Conservation (phyloP, 352 stramenopile genomes). For the Plasmopara viticola region DNA sequence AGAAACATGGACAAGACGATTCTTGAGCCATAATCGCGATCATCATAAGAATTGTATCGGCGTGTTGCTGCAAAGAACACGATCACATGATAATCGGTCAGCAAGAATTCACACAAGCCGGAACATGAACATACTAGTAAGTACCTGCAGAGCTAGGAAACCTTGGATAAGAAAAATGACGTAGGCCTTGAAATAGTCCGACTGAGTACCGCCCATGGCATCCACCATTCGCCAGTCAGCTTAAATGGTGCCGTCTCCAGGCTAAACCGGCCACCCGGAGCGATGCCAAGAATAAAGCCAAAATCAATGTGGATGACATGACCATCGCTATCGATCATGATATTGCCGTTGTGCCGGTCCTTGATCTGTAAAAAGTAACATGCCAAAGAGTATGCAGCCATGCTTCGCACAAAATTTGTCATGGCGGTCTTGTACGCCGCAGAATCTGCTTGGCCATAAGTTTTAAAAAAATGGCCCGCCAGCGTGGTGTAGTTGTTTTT, state of each 20-base stretch:
- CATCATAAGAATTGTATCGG: slow-evolving; percentile 92
- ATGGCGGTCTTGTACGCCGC: slow-evolving; percentile 91
- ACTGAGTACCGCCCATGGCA: slow-evolving; percentile 91
- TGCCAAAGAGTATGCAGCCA: slow-evolving; percentile 97
- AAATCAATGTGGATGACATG: slow-evolving; percentile 99
- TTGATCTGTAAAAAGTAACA: slow-evolving; percentile 98
- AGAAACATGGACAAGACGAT: slow-evolving; percentile 95
- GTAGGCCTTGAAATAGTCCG: slow-evolving; percentile 93
- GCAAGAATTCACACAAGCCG: slow-evolving; percentile 4
- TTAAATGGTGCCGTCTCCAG: slow-evolving; percentile 98
- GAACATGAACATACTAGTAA: not conserved
- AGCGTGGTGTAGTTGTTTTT: slow-evolving; percentile 78
- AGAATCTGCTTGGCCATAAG: slow-evolving; percentile 85
- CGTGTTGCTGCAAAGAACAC: slow-evolving; percentile 60
- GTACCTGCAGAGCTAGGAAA: slow-evolving; percentile 93
- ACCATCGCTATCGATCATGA: slow-evolving; percentile 97
- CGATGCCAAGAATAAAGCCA: slow-evolving; percentile 98
- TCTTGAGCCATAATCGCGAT: slow-evolving; percentile 95
- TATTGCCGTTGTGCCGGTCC: slow-evolving; percentile 99
- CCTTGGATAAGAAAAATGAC: slow-evolving; percentile 96
- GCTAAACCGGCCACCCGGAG: slow-evolving; percentile 90
- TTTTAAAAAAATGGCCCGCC: slow-evolving; percentile 88
- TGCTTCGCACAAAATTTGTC: slow-evolving; percentile 93
- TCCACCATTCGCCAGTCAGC: slow-evolving; percentile 97
- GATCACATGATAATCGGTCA: slow-evolving; percentile 10